Evolutionary conservation across 2,329 filamentous ascomycete species (phyloP), one percentile per base, ranked within the genome.

Genomic region (Fusarium acutatum): DNA sequence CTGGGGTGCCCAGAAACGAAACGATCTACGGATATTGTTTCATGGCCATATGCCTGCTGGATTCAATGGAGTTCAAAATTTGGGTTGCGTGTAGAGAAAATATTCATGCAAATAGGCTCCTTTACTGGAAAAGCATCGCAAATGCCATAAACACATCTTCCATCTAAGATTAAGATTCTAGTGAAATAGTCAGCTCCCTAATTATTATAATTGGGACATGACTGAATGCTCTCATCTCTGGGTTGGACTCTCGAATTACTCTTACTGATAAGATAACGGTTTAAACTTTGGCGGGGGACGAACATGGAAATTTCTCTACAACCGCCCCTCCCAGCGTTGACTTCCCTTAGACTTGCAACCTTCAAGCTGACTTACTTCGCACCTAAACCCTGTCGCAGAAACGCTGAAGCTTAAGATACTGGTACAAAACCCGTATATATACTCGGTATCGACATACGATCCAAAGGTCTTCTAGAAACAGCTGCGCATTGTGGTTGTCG

Each of bases 261-360:
- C 59, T 47, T 20, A 9, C 41, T 67, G 72, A 75, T 75, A 75
- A 75, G 72, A 75, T 75, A 75, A 75, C 64, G 38, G 26, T 69
- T 58, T 34, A 66, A 62, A 73, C 30, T 75, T 73, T 75, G 72
- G 72, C 72, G 72, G 72, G 72, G 72, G 65, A 75, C 72, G 59
- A 74, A 30, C 44, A 57, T 61, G 65, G 65, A 75, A 75, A 71
- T 75, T 75, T 75, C 73, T 75, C 69, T 44, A 43, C 30, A 34
- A 58, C 43, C 54, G 53, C 65, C 63, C 67, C 74, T 68, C 72
- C 54, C 35, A 60, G 37, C 62, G 57, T 64, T 57, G 17, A 28
- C 60, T 38, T 26, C 43, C 38, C 28, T 24, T n/a, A n/a, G 41
- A 37, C 54, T 52, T 37, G n/a, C 30, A 54, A 56, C 28, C 32